Evolutionary conservation across 2,329 filamentous ascomycete species (phyloP).

Genomic region (Botryotinia convoluta): DNA sequence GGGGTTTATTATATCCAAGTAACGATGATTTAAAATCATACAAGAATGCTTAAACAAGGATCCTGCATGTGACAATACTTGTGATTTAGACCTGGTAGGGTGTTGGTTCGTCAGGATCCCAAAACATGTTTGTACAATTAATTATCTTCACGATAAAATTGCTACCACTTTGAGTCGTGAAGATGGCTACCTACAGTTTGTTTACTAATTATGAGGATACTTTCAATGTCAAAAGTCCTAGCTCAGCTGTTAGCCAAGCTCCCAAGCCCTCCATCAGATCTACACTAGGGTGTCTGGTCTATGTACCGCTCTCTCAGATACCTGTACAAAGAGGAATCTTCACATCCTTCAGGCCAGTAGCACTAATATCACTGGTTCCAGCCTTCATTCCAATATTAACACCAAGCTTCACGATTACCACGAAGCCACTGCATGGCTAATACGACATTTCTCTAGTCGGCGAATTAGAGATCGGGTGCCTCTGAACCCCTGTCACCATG

Average conservation of each 20-base stretch:
- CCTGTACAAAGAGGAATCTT: conserved; percentile 4
- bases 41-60: conserved; percentile 14
- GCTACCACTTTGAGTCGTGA: conserved; percentile 4
- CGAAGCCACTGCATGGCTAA: conserved; percentile 20
- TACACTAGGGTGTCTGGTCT: conserved; percentile 15
- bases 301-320: not conserved
- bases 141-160: conserved; percentile 4
- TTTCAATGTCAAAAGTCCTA: not conserved
- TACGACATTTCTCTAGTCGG: conserved; percentile 20
- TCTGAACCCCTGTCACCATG: not conserved
- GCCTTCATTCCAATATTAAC: conserved; percentile 14
- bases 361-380: conserved; percentile 2
- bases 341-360: not conserved
- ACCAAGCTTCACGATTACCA: conserved; percentile 12
- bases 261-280: conserved; percentile 16
- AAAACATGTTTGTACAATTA: conserved; percentile 10
- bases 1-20: conserved; percentile 5
- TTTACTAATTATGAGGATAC: conserved; percentile 9
- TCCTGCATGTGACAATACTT: conserved; percentile 7
- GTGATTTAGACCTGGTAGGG: conserved; percentile 7
- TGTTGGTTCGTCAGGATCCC: not conserved
- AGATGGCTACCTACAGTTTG: conserved; percentile 14
- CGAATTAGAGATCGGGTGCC: conserved; percentile 12
- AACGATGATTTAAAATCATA: conserved; percentile 15
- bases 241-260: conserved; percentile 12